phyloP scores from a whole-genome alignment of 2,329 filamentous ascomycete species.

The Fusarium duplospermum region DNA sequence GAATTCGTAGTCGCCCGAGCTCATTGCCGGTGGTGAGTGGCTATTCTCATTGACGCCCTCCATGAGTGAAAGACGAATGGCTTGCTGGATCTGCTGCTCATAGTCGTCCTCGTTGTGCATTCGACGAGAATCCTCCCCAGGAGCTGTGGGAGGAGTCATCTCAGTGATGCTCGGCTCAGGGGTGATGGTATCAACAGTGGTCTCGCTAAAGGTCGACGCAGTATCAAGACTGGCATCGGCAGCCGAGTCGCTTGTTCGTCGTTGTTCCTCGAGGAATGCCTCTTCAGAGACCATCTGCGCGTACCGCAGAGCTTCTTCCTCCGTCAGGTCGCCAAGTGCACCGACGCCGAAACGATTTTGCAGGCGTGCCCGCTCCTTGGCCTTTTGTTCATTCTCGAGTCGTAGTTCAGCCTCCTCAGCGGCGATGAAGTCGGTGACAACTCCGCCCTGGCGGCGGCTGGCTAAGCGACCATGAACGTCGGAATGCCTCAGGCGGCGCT shows the following conservation, averaged over 20 bases:
- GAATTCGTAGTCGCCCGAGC: constrained; percentile 63
- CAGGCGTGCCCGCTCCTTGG: constrained; percentile 76
- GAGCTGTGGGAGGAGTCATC: constrained; percentile 45
- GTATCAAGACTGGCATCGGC: constrained; percentile 60
- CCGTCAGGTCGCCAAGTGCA: constrained; percentile 70
- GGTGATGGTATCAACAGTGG: constrained; percentile 60
- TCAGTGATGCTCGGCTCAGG: constrained; percentile 66
- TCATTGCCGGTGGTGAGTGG: constrained; percentile 58
- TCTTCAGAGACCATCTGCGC: constrained; percentile 76
- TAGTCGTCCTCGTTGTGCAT: constrained; percentile 60
- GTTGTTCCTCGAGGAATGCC: constrained; percentile 67
- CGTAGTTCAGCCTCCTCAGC: constrained; percentile 87
- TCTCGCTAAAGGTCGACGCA: constrained; percentile 55
- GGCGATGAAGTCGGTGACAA: constrained; percentile 83
- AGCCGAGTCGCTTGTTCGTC: constrained; percentile 64
- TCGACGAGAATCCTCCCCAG: constrained; percentile 19
- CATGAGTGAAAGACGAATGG: constrained; percentile 70
- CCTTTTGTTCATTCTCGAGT: constrained; percentile 74
- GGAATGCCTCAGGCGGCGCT: constrained; percentile 80
- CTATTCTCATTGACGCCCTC: constrained; percentile 63
- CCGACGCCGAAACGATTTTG: constrained; percentile 87
- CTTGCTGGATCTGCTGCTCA: constrained; percentile 71
- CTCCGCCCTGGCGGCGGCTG: constrained; percentile 69
- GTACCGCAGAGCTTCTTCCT: constrained; percentile 73
- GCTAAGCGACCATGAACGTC: constrained; percentile 65